Percentiles rank a stretch among this genome's conserved stretches.
Evolutionary conservation across 352 stramenopile genomes (phyloP).

Genomic region (Peronospora farinosa): DNA sequence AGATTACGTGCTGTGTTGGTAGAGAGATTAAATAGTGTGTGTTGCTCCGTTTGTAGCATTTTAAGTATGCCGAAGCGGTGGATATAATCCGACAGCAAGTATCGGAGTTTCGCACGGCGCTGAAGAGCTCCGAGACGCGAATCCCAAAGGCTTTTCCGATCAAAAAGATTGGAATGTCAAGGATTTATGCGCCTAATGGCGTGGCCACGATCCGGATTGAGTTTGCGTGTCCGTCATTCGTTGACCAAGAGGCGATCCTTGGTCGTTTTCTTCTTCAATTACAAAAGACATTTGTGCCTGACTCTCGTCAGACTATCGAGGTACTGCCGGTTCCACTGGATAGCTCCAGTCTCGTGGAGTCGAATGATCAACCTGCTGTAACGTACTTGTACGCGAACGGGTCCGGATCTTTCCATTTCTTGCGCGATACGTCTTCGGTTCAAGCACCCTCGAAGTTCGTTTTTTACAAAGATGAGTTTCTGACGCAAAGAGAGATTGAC

Average conservation of each 20-base stretch:
- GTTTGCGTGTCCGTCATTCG: conserved; percentile 71
- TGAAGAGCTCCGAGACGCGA: conserved; percentile 67
- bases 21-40: neutral
- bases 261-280: conserved; percentile 59
- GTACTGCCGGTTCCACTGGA: conserved; percentile 45
- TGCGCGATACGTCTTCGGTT: conserved; percentile 44
- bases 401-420: conserved; percentile 78
- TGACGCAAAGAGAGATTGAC: conserved; percentile 62
- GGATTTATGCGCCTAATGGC: conserved; percentile 69
- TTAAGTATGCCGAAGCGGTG: conserved; percentile 59
- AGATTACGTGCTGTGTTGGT: conserved; percentile 6
- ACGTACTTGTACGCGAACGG: conserved; percentile 69
- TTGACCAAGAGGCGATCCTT: conserved; percentile 67
- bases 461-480: conserved; percentile 82
- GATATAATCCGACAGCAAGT: conserved; percentile 66
- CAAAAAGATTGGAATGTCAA: conserved; percentile 79
- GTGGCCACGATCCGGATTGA: conserved; percentile 79
- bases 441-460: conserved; percentile 55
- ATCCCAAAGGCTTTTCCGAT: conserved; percentile 75
- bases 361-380: conserved; percentile 62
- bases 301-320: conserved; percentile 41
- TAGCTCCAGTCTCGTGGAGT: conserved; percentile 37
- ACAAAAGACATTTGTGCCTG: conserved; percentile 24
- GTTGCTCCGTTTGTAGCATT: conserved; percentile 27
- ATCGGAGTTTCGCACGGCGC: conserved; percentile 64